Evolutionary conservation across 192 early-diverging fungal species (phyloP).

Genomic region (Lobulomyces angularis): DNA sequence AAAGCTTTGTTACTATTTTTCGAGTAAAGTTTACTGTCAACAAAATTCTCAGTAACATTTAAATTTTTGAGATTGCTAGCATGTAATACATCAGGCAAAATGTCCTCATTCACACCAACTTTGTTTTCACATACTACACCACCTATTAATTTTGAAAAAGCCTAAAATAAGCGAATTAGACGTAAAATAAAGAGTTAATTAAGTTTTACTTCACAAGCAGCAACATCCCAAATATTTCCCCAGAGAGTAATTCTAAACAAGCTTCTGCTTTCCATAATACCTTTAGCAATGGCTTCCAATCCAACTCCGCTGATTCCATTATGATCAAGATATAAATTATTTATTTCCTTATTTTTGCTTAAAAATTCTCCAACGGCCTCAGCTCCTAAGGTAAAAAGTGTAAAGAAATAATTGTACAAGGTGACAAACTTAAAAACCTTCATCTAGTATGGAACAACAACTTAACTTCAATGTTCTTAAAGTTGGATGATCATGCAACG

Average conservation of each 20-base stretch:
- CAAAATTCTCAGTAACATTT: slow-evolving; percentile 2
- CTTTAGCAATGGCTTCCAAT: slow-evolving; percentile 18
- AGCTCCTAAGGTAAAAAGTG: too few relatives aligned
- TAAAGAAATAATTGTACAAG: neutral
- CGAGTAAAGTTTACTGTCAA: slow-evolving; percentile 6
- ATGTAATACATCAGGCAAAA: slow-evolving; percentile 1
- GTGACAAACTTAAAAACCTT: slow-evolving; percentile 27
- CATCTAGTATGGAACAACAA: slow-evolving; percentile 33
- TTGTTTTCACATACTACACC: slow-evolving; percentile 11
- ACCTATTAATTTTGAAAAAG: slow-evolving; percentile 22
- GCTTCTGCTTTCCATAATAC: slow-evolving; percentile 13
- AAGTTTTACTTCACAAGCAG: slow-evolving; percentile 26
- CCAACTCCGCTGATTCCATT: slow-evolving; percentile 33
- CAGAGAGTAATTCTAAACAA: slow-evolving; percentile 19
- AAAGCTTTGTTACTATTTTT: neutral
- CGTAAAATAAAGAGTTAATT: neutral
- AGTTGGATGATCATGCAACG: slow-evolving; percentile 22
- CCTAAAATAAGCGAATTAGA: slow-evolving; percentile 7
- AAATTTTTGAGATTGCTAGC: slow-evolving; percentile 1
- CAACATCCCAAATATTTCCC: slow-evolving; percentile 31
- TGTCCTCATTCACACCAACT: slow-evolving; percentile 3
- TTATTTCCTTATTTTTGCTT: too few relatives aligned
- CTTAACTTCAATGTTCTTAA: slow-evolving; percentile 23
- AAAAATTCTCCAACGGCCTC: too few relatives aligned
- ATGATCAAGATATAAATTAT: slow-evolving; percentile 29